These are phyloP conservation scores for Pythium inflatum DNA, from an alignment of 352 stramenopile species.

Conservation along the genomic window DNA sequence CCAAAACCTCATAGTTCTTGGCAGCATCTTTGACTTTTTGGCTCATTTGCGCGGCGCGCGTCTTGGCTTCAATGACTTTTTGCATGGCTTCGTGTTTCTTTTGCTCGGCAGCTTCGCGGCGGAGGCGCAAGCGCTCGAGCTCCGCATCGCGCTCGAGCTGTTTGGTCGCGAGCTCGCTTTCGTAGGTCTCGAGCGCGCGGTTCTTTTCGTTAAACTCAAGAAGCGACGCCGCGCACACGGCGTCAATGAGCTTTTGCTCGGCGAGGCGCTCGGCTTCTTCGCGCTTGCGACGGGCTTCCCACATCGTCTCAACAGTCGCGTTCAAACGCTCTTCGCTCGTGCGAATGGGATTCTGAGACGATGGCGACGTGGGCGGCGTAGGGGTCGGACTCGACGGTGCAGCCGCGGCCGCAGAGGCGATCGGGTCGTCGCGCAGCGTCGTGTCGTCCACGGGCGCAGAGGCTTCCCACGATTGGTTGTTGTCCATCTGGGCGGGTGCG, in stretches of 20 bases:
- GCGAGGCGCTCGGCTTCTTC: constrained; percentile 59
- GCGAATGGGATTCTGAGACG: not conserved
- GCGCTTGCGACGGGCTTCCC: constrained; percentile 57
- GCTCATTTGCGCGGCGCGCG: constrained; percentile 57
- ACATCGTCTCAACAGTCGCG: constrained; percentile 58
- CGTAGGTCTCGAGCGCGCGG: constrained; percentile 59
- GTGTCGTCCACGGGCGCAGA: constrained; percentile 29
- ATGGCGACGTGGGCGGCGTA: constrained; percentile 12
- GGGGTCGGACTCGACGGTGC: constrained; percentile 21
- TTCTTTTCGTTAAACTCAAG: constrained; percentile 75
- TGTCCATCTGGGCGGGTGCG: constrained; percentile 20
- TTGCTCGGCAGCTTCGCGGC: constrained; percentile 51
- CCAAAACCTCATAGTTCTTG: constrained; percentile 62
- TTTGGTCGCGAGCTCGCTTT: constrained; percentile 42
- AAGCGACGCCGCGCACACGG: constrained; percentile 77
- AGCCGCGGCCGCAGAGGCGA: too few species aligned
- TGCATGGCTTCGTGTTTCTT: constrained; percentile 76
- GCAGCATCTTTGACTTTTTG: constrained; percentile 67
- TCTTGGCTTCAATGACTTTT: constrained; percentile 76
- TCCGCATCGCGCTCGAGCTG: constrained; percentile 39
- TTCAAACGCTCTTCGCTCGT: constrained; percentile 30
- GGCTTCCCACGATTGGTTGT: constrained; percentile 29
- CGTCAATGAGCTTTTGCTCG: constrained; percentile 78
- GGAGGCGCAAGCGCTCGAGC: constrained; percentile 42
- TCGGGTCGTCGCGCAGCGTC: constrained; percentile 7